A percentile compares a stretch with the other conserved stretches of the same genome.
phyloP scores from a whole-genome alignment of 129 eudicot species.

The carrot (Daucus carota) region DNA sequence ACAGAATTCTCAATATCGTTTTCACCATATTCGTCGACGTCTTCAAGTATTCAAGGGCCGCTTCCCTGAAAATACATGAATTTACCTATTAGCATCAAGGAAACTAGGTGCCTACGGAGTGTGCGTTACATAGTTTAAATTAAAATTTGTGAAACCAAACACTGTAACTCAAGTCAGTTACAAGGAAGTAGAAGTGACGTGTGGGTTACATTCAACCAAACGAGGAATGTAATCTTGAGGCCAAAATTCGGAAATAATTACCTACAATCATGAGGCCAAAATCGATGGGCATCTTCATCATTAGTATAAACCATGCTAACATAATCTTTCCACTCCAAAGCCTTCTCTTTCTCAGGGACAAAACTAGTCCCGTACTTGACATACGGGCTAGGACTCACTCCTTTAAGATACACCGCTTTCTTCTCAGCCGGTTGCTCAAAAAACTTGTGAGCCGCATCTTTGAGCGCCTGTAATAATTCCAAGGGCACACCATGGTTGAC shows the following conservation, averaged over 20 bases:
- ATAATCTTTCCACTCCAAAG: constrained; percentile 45
- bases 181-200: no score
- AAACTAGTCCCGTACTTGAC: constrained; percentile 49
- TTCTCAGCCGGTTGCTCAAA: constrained; percentile 32
- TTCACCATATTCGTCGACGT: constrained; percentile 33
- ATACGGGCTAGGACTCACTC: constrained; percentile 33
- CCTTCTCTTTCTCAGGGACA: constrained; percentile 39
- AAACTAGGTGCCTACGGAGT: no score
- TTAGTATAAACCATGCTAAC: constrained; percentile 39
- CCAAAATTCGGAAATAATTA: constrained; percentile 11
- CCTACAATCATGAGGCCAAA: constrained; percentile 46
- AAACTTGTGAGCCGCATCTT: constrained; percentile 31
- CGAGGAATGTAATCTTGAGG: not conserved
- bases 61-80: constrained; percentile 21
- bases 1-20: constrained; percentile 21
- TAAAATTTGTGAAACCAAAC: no score
- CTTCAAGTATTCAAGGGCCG: constrained; percentile 29
- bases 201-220: no score
- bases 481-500: constrained; percentile 48
- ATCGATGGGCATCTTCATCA: constrained; percentile 30
- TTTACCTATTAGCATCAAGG: constrained; percentile 12
- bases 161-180: no score
- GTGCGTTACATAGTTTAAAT: no score
- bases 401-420: constrained; percentile 43
- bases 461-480: constrained; percentile 33